Base-by-base conservation (phyloP, 192 early-diverging fungal genomes). In the Lunasporangiospora selenospora region DNA sequence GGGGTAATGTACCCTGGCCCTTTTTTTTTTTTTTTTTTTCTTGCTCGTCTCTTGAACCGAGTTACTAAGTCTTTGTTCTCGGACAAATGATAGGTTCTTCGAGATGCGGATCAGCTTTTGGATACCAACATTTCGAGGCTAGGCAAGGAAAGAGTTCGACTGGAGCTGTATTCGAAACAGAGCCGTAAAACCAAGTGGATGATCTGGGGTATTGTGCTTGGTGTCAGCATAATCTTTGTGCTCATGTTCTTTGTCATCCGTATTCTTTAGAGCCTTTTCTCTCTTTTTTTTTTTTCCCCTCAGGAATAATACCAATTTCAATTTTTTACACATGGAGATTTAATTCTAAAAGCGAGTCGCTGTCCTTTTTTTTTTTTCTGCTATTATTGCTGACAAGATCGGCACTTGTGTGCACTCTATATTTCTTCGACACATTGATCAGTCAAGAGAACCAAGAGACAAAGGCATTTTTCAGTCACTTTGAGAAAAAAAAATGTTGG, bases 171-270 rank as follows among this genome's bases (percentile, higher is more conserved):
- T 42, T 62, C 69, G 3, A 73, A 73, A 21, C 69, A 73, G 49
- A 73, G 69, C 30, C 60, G 60, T 38, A 73, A 73, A 43, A 73
- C 69, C 36, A 73, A 62, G 30, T 73, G 69, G 69, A 51, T 73
- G 47, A 73, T 73, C 30, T 73, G 69, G 69, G 69, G 69, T 11
- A 61, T 73, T 34, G 69, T 73, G 16, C 41, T 73, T 11, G 69
- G 54, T 9, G 69, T 73, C 18, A 73, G 69, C 32, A 3, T 73
- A 2, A 49, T 63, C 30, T 73, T 73, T 58, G 69, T 73, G 6
- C 47, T 73, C n/a, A 73, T 73, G 69, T 63, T 73, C 47, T 62
- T 73, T 30, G 41, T 73, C 33, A 73, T 73, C 41, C 60, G 69
- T 29, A 73, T 73, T 40, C 63, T 73, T 53, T 73, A 49, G 39